Conservation (phyloP, 2,329 filamentous ascomycete genomes). For the Fusarium sp. region DNA sequence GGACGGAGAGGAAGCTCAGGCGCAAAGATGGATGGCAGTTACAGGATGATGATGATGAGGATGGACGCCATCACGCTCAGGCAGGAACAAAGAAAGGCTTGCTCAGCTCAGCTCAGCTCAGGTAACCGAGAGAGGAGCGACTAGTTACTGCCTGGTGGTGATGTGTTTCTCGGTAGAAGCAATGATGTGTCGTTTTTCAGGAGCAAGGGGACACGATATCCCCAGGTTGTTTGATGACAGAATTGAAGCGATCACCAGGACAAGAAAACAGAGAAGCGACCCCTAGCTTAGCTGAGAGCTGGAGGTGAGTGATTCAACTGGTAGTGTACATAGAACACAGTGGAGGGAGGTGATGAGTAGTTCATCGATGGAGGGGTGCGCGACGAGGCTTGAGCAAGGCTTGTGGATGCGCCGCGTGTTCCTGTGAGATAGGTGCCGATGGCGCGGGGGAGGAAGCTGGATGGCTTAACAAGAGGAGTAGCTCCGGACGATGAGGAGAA, state of each 20-base stretch:
- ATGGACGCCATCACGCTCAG: conserved; percentile 8
- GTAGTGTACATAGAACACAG: background rate
- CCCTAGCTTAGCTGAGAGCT: background rate
- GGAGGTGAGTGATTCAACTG: background rate
- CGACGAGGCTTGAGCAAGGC: conserved; percentile 9
- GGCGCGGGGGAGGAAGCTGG: conserved; percentile 12
- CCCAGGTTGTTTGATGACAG: background rate
- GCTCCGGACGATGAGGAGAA: background rate
- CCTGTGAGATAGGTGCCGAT: conserved; percentile 2
- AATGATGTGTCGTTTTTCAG: conserved; percentile 3
- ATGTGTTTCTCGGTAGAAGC: background rate
- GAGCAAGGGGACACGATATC: background rate
- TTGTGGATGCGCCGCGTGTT: conserved; percentile 19
- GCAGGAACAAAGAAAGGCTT: conserved; percentile 2
- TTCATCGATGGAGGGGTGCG: background rate
- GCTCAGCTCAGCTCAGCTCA: background rate
- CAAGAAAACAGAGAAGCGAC: background rate
- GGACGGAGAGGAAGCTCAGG: background rate
- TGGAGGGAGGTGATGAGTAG: background rate
- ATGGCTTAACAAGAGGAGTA: conserved; percentile 4
- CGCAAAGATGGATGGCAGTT: background rate
- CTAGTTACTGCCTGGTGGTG: background rate
- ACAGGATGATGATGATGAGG: conserved; percentile 8
- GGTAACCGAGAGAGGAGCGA: background rate
- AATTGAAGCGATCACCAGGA: background rate